A percentile compares a stretch with the other conserved stretches of the same genome.
phyloP scores from a whole-genome alignment of 306 rosid genomes.

The Lathyrus oleraceus region DNA sequence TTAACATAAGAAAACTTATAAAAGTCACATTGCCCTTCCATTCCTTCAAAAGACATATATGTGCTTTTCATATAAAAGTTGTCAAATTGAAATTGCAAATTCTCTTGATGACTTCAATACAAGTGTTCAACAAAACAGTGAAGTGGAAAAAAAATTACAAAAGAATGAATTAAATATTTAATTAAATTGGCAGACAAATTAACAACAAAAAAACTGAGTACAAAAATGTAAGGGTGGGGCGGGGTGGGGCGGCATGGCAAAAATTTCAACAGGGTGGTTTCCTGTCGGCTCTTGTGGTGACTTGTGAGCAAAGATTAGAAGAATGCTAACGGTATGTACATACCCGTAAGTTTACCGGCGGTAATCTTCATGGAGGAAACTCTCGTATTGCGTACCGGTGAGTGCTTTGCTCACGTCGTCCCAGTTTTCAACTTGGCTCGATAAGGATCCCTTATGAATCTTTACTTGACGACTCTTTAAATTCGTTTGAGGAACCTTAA shows the following conservation, averaged over 20 bases:
- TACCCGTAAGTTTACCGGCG: conserved; percentile 45
- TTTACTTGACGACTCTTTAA: conserved; percentile 89
- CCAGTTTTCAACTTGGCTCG: conserved; percentile 71
- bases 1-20: conserved; percentile 13
- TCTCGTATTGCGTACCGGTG: conserved; percentile 65
- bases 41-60: background rate
- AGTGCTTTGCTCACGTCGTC: conserved; percentile 61
- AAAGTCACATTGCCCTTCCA: background rate
- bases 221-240: conserved; percentile 27
- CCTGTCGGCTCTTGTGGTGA: conserved; percentile 46
- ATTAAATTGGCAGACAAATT: conserved; percentile 29
- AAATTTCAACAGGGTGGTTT: conserved; percentile 52
- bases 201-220: conserved; percentile 23
- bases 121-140: conserved; percentile 22
- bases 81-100: conserved; percentile 33
- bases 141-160: conserved; percentile 31
- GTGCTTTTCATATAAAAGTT: background rate
- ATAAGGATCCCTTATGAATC: conserved; percentile 80
- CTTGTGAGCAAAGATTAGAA: conserved; percentile 26
- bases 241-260: conserved; percentile 26
- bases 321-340: conserved; percentile 47
- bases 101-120: conserved; percentile 41
- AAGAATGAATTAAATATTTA: conserved; percentile 69
- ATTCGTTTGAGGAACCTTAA: conserved; percentile 72
- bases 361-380: conserved; percentile 58